Base-by-base conservation (phyloP, 139 green algal species). In the Micractinium sp. region DNA sequence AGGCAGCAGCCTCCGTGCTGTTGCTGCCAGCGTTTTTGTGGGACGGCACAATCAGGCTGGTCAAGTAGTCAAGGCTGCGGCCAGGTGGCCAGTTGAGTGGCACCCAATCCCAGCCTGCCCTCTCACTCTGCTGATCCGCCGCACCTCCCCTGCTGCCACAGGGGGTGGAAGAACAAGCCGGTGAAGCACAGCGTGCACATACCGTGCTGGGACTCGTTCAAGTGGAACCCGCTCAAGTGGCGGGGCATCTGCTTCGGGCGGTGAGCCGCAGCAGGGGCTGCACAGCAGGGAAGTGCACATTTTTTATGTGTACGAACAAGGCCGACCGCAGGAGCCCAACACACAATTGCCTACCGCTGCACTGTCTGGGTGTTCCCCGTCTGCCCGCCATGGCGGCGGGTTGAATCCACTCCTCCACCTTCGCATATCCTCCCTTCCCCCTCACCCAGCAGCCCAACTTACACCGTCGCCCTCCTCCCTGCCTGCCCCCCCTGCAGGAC, bases 131-230 rank as follows among this genome's bases (percentile, higher is more conserved):
- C 79, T 27, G 41, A n/a, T 71, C 41, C 20, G 13, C 23, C 39
- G 0, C 41, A 19, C 31, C 60, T 23, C 31, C 31, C 29, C 60
- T 73, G 63, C 63, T 29, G 20, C 22, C 63, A n/a, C n/a, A 56
- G 47, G 47, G 5, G 9, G 5, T 56, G 47, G 47, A 56, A 56
- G 47, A 56, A 76, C 31, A 93, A 93, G 73, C 39, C 85, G 15
- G 82, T 93, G 22, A 93, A 94, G 91, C 67, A 91, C 41, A 87
- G 82, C 60, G 89, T 93, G 35, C 92, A 94, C 47, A 75, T 94
- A 14, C 92, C 92, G 47, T 94, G 92, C 84, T 94, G 92, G 87
- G 90, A 93, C 66, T 86, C 47, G 20, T 94, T 92, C 81, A 87
- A 79, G 25, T 90, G 83, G 29, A 87, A 91, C 66, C 90, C 90